These are phyloP conservation scores for Ogataea pignaliae DNA, from an alignment of 805 yeast genomes.

Conservation along the genomic window DNA sequence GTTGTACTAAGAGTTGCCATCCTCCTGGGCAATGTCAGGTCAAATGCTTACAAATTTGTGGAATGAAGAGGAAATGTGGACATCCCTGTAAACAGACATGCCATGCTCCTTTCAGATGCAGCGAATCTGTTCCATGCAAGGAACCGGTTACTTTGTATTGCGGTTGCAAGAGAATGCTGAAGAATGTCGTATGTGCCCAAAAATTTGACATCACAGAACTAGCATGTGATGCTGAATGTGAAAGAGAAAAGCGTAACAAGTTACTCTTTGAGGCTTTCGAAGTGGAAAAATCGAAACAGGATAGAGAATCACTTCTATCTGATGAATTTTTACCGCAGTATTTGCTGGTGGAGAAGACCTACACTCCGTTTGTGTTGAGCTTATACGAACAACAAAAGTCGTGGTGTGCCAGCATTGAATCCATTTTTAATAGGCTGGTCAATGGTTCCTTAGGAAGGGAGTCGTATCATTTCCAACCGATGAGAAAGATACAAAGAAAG, in stretches of 20 bases:
- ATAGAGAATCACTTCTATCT: constrained; percentile 9
- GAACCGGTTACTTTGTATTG: constrained; percentile 51
- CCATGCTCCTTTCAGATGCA: constrained; percentile 53
- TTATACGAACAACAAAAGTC: constrained; percentile 50
- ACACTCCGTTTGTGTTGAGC: constrained; percentile 42
- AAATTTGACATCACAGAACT: constrained; percentile 35
- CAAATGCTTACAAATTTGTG: constrained; percentile 59
- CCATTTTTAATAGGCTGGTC: constrained; percentile 45
- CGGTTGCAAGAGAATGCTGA: constrained; percentile 55
- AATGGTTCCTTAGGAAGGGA: constrained; percentile 32
- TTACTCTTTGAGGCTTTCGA: constrained; percentile 61
- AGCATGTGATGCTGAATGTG: constrained; percentile 72
- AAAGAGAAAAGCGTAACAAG: constrained; percentile 51
- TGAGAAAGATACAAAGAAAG: constrained; percentile 63
- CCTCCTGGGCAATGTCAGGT: constrained; percentile 51
- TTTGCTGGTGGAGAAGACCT: constrained; percentile 30
- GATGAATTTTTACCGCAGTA: constrained; percentile 20
- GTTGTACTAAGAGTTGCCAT: constrained; percentile 55
- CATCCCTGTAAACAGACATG: constrained; percentile 64
- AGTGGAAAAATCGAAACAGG: constrained; percentile 6
- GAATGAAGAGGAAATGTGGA: constrained; percentile 54
- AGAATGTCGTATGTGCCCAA: constrained; percentile 47
- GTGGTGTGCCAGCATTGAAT: constrained; percentile 70
- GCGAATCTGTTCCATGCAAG: constrained; percentile 48
- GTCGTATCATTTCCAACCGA: constrained; percentile 63